Base-by-base conservation (phyloP, 2,329 filamentous ascomycete species). In the Aureobasidium sp. region DNA sequence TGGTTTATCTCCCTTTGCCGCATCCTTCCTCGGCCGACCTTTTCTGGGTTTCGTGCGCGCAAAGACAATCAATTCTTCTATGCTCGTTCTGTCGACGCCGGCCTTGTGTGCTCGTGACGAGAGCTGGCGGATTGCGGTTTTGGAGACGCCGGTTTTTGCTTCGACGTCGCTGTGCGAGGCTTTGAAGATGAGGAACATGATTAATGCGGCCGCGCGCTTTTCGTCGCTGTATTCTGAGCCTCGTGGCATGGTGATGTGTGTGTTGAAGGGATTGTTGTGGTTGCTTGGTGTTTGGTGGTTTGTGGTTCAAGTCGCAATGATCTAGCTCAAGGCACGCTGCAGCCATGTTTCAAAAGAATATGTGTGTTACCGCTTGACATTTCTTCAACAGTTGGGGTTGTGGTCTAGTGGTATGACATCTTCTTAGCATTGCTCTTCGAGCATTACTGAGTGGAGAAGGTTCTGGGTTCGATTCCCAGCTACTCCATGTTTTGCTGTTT, bases 361-460 rank as follows among this genome's bases (percentile, higher is more conserved):
- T 31, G 2, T 13, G 2, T 2, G 9, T 5, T 8, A 5, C 5
- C 2, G 10, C 2, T 1, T 11, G 5, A 15, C 0, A 15, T 0
- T 40, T 33, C 51, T 42, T 57, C 53, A 57, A 25, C 40, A 35
- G 46, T 13, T 27, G 53, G 53, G 53, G 35, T 57, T 57, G 53
- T 57, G 53, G 53, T 57, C 53, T 57, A 57, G 42, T 57, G 53
- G 53, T 57, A 57, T 57, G 53, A 57, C 53, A 57, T 57, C 53
- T 57, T 57, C 53, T 57, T 57, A 57, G 53, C 53, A 57, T 57
- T 46, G 40, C 53, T 57, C 31, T 38, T 46, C 2, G 38, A 46
- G 53, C 53, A 57, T 25, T 57, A 35, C 53, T 57, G 53, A 57
- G 53, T 57, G 53, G 53, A 57, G 53, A 57, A 57, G 53, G 53